Evolutionary conservation across 345 rosid genomes (phyloP).

Genomic region (Nephelium lappaceum): DNA sequence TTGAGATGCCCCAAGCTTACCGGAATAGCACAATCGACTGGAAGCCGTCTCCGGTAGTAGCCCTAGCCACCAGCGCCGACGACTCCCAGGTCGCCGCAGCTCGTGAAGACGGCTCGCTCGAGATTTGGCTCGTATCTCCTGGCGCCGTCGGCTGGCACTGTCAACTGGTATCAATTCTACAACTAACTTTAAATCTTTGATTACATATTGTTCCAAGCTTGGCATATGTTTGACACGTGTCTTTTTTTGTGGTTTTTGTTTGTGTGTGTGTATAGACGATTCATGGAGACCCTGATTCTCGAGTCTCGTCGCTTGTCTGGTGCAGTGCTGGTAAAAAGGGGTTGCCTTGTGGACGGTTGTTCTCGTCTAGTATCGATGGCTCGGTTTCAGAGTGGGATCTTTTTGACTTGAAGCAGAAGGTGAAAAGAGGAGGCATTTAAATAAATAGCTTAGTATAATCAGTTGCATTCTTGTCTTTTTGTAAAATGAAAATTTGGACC

Average conservation of each 20-base stretch:
- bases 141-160: constrained; percentile 98
- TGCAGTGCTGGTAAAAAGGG: constrained; percentile 54
- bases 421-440: constrained; percentile 17
- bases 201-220: background rate
- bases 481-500: background rate
- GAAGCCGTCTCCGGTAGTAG: constrained; percentile 89
- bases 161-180: constrained; percentile 60
- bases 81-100: constrained; percentile 82
- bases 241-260: background rate
- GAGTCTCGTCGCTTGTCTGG: constrained; percentile 91
- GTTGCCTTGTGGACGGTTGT: constrained; percentile 69
- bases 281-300: constrained; percentile 72
- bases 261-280: constrained; percentile 51
- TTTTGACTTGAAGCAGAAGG: constrained; percentile 87
- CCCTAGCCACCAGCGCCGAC: constrained; percentile 80
- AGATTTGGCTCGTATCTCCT: constrained; percentile 97
- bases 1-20: constrained; percentile 59
- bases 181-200: background rate
- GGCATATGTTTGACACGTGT: constrained; percentile 4
- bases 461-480: background rate
- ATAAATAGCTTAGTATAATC: background rate
- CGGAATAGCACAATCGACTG: constrained; percentile 76
- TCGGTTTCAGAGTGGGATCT: constrained; percentile 88
- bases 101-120: constrained; percentile 91
- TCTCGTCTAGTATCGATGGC: constrained; percentile 87